Evolutionary conservation across 2,329 filamentous ascomycete genomes (phyloP).

Genomic region (Ophiostoma ulmi): DNA sequence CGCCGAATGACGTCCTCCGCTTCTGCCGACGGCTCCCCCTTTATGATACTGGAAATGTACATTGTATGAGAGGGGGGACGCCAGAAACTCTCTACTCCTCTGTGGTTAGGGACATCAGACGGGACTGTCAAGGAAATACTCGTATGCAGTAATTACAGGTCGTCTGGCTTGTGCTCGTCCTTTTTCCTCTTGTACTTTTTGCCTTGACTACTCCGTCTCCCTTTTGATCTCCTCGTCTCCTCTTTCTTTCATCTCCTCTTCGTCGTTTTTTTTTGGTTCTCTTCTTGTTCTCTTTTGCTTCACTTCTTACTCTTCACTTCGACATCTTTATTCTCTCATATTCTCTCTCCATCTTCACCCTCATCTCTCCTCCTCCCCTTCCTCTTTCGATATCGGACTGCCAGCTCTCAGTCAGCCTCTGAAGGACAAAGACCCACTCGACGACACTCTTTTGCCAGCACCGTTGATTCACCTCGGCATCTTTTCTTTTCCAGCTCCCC

Average conservation of each 20-base stretch:
- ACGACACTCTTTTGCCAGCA: background rate
- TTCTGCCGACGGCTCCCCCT: conserved; percentile 17
- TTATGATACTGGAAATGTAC: conserved; percentile 4
- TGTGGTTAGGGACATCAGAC: background rate
- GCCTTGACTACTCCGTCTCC: conserved; percentile 7
- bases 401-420: conserved; percentile 11
- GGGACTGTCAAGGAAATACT: background rate
- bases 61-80: background rate
- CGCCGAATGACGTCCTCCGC: conserved; percentile 20
- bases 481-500: background rate
- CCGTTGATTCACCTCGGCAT: background rate
- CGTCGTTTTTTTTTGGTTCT: background rate
- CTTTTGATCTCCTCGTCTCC: conserved; percentile 12
- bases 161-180: conserved; percentile 19
- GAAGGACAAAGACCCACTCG: background rate
- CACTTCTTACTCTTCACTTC: background rate
- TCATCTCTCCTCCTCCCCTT: background rate
- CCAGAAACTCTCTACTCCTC: background rate
- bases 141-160: background rate
- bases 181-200: conserved; percentile 14
- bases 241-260: background rate
- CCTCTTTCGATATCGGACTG: background rate
- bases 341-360: background rate
- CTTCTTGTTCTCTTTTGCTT: background rate
- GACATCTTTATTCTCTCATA: background rate